A percentile compares a stretch with the other conserved stretches of the same genome.
These are phyloP conservation scores for Solanum chiquidenum DNA, from an alignment of 257 asterid species.

Conservation along the genomic window DNA sequence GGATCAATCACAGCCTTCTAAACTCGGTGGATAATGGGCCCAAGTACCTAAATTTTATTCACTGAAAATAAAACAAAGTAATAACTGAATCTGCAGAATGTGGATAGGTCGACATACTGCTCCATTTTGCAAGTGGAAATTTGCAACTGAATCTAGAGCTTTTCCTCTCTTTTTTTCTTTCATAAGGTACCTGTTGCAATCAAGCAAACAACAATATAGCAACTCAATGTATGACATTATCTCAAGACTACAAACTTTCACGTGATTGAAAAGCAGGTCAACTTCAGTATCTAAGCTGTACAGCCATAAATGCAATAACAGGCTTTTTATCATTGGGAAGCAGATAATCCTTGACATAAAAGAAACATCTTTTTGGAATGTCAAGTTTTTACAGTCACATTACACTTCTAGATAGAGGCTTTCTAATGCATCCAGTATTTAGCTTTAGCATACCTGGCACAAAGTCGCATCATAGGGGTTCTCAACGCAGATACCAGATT, in stretches of 20 bases:
- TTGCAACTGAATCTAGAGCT: conserved; percentile 90
- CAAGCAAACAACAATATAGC: neutral
- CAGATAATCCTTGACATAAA: neutral
- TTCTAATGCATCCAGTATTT: neutral
- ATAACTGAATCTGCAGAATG: neutral
- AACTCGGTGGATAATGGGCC: no score
- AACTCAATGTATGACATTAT: neutral
- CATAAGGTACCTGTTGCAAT: conserved; percentile 59
- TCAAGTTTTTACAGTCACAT: neutral
- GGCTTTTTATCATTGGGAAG: neutral
- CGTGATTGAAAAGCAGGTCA: neutral
- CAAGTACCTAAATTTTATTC: neutral
- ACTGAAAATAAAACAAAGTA: neutral
- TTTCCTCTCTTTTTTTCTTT: conserved; percentile 90
- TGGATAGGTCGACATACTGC: conserved; percentile 52
- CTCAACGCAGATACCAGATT: conserved; percentile 30
- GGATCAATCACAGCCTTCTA: no score
- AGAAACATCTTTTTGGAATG: neutral
- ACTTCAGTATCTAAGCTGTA: neutral
- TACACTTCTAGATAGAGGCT: neutral
- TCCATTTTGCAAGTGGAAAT: conserved; percentile 95
- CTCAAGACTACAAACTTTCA: neutral
- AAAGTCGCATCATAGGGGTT: conserved; percentile 72
- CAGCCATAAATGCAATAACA: neutral
- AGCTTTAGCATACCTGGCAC: conserved; percentile 54